Evolutionary conservation across 78 protist genomes (phyloP), one percentile per base, ranked within the genome.

Genomic region (Mantamonas sphyraenae): DNA sequence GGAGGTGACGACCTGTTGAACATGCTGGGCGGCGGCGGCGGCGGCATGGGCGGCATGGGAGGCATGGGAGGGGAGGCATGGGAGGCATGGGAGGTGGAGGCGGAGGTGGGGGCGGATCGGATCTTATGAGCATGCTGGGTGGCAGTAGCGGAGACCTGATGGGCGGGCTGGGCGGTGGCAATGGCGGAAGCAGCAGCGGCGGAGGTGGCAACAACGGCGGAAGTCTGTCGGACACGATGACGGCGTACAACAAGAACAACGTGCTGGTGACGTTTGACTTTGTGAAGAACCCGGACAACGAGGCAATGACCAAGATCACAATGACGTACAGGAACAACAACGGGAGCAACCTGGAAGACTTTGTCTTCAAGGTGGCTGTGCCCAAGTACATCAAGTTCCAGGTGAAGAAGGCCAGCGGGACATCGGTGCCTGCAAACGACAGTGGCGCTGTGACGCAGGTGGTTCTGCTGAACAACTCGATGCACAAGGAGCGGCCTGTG

Each of bases 381-480:
- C 81, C 80, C 34, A 68, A 71, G 43, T 61, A 35, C 53, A 58
- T 76, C 62, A 58, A 76, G 68, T 40, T 56, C 39, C 50, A 53
- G 33, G 43, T 76, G 75, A n/a, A 24, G 20, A n/a, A 62, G 8
- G 71, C 80, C 26, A 16, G 28, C 17, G 17, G 66, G 14, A 34
- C 65, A 14, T 9, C 45, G 5, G 56, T 75, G 31, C 55, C 76
- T 8, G 26, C 76, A 8, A n/a, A 5, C 35, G 17, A 3, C 50
- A 2, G 10, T 37, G 72, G 74, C 34, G 0, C 33, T 40, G 74
- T 75, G 37, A 47, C 26, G 42, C 80, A 75, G 65, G 3, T 2
- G 14, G 10, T 75, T 33, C 38, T 34, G 43, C 12, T 75, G n/a
- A 57, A 57, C 10, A 75, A 75, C 70, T 37, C 65, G 55, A n/a